phyloP scores from a whole-genome alignment of 495 filamentous ascomycete genomes.

The Hypoxylon trugodes region DNA sequence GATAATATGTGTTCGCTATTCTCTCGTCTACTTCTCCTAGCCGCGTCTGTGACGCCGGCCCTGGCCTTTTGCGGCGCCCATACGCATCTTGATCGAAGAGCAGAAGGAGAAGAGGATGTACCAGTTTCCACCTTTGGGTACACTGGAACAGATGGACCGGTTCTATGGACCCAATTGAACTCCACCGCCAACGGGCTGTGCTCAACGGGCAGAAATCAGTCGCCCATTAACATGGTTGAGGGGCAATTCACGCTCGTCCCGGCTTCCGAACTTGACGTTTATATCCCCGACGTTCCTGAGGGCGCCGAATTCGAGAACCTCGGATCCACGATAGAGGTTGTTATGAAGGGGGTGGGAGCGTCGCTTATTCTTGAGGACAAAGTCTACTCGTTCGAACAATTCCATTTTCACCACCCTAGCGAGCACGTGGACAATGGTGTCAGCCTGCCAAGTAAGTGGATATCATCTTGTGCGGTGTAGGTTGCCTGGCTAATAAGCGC shows the following conservation, averaged over 20 bases:
- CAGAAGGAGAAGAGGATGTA: constrained; percentile 45
- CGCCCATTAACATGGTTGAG: constrained; percentile 65
- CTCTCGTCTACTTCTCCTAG: constrained; percentile 35
- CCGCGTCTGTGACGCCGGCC: constrained; percentile 39
- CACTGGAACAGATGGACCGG: constrained; percentile 59
- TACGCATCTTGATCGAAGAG: constrained; percentile 48
- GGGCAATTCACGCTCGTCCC: constrained; percentile 54
- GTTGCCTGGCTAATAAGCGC: constrained; percentile 23
- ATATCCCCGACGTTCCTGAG: constrained; percentile 45
- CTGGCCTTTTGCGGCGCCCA: constrained; percentile 40
- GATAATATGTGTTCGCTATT: constrained; percentile 24
- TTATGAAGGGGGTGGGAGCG: constrained; percentile 50
- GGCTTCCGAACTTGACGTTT: constrained; percentile 45
- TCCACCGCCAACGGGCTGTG: constrained; percentile 56
- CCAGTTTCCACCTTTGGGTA: constrained; percentile 58
- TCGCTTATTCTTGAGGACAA: constrained; percentile 54
- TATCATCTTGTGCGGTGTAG: no score
- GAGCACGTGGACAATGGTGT: constrained; percentile 67
- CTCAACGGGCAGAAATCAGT: constrained; percentile 64
- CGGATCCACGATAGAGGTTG: constrained; percentile 66
- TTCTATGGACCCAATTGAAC: constrained; percentile 66
- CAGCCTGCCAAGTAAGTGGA: constrained; percentile 50
- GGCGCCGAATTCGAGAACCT: constrained; percentile 66
- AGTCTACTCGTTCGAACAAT: constrained; percentile 65
- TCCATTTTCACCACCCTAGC: constrained; percentile 75